Conservation (phyloP, 768 basidiomycete species). For the Botryobasidium botryosum region DNA sequence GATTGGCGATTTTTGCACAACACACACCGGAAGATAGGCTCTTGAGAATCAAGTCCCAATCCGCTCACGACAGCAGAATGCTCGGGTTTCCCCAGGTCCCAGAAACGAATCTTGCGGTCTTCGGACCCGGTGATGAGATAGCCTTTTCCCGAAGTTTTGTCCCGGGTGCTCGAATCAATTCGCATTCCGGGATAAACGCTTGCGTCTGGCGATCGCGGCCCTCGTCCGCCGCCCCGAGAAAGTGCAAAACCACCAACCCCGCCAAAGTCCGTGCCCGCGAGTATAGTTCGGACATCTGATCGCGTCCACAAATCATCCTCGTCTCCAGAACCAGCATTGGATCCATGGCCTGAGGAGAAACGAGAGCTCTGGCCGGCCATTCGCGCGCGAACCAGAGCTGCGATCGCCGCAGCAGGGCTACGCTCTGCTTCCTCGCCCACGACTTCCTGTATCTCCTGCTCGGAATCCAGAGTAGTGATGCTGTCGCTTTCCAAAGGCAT, state of each 20-base stretch:
- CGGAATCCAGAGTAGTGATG: neutral
- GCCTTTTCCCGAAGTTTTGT: constrained; percentile 25
- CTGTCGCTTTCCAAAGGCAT: neutral
- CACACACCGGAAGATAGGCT: constrained; percentile 55
- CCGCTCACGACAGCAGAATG: constrained; percentile 69
- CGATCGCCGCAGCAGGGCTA: constrained; percentile 57
- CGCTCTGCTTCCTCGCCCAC: constrained; percentile 32
- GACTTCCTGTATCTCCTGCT: constrained; percentile 5
- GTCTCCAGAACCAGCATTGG: too few species aligned
- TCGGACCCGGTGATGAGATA: constrained; percentile 83
- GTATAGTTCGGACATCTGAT: constrained; percentile 52
- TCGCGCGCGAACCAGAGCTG: constrained; percentile 57
- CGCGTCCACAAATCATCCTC: too few species aligned
- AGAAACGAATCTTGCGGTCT: constrained; percentile 71
- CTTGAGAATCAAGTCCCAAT: constrained; percentile 54
- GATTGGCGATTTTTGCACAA: neutral
- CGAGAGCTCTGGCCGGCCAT: too few species aligned
- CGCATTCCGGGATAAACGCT: neutral
- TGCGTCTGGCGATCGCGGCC: neutral
- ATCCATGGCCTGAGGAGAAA: too few species aligned
- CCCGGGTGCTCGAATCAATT: constrained; percentile 1
- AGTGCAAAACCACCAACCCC: constrained; percentile 22
- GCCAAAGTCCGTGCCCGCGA: constrained; percentile 63
- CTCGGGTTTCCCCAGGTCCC: constrained; percentile 65
- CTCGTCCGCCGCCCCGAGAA: constrained; percentile 5